Evolutionary conservation across 345 rosid species (phyloP).

Genomic region (Eucalyptus cladocalyx): DNA sequence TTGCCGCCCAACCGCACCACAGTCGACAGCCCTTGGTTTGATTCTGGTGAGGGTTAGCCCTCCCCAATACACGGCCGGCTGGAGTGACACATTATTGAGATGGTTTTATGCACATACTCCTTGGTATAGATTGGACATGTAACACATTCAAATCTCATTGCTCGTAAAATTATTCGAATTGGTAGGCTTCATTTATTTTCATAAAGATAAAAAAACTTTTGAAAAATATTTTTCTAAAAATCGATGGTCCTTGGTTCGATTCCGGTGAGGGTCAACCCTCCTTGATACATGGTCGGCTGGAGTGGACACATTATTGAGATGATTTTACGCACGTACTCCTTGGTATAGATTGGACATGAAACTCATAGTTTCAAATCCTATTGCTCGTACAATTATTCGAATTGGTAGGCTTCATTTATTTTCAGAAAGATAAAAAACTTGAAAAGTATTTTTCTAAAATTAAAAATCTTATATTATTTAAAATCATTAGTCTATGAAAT

Average conservation of each 20-base stretch:
- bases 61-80: accelerated
- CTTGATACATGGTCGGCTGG: background rate
- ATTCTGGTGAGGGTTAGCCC: too few species aligned
- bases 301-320: background rate
- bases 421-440: background rate
- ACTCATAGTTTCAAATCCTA: background rate
- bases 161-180: background rate
- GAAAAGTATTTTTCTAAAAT: too few species aligned
- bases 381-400: background rate
- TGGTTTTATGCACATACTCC: background rate
- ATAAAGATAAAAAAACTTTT: background rate
- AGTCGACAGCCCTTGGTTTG: too few species aligned
- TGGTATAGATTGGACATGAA: background rate
- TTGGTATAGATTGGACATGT: background rate
- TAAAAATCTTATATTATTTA: too few species aligned
- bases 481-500: too few species aligned
- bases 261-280: accelerated
- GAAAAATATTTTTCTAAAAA: background rate
- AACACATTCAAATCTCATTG: background rate
- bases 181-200: background rate
- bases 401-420: background rate
- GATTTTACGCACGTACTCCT: background rate
- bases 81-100: background rate
- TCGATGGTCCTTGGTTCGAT: too few species aligned
- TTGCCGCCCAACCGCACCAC: accelerated